Evolutionary conservation across 306 rosid genomes (phyloP).

Genomic region (Vicia villosa): DNA sequence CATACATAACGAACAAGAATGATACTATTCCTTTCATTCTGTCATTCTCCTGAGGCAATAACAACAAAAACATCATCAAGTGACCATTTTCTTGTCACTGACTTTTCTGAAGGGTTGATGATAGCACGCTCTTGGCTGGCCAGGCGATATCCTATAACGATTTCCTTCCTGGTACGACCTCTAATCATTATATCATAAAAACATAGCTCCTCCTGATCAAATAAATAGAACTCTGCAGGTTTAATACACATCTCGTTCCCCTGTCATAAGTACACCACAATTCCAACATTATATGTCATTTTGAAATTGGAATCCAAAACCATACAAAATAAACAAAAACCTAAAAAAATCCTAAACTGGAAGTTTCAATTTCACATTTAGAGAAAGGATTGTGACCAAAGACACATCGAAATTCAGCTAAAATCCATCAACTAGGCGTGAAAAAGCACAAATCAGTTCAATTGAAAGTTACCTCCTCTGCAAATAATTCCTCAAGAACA

Average conservation of each 20-base stretch:
- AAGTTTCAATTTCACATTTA: not conserved
- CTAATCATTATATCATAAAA: constrained; percentile 86
- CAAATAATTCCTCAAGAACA: constrained; percentile 96
- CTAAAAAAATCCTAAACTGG: constrained; percentile 13
- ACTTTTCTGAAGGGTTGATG: constrained; percentile 77
- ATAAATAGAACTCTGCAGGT: constrained; percentile 90
- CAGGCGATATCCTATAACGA: constrained; percentile 82
- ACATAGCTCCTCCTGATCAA: constrained; percentile 86
- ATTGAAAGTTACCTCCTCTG: constrained; percentile 65
- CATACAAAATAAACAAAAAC: constrained; percentile 1
- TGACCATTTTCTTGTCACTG: constrained; percentile 74
- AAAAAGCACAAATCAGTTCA: constrained; percentile 2
- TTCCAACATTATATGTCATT: constrained; percentile 12
- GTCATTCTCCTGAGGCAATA: constrained; percentile 60
- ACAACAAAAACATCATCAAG: constrained; percentile 86
- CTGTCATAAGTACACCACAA: constrained; percentile 49
- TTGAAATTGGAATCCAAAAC: constrained; percentile 4
- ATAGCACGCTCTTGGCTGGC: constrained; percentile 71
- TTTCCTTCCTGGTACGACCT: constrained; percentile 80
- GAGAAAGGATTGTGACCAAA: constrained; percentile 21
- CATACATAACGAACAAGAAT: constrained; percentile 7
- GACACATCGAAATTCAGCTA: constrained; percentile 25
- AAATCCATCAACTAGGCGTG: constrained; percentile 18
- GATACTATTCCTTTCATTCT: constrained; percentile 1
- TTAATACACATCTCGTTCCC: constrained; percentile 92